These are phyloP conservation scores for Gloeopeniophorella convolvens DNA, from an alignment of 768 basidiomycete genomes.

Conservation along the genomic window DNA sequence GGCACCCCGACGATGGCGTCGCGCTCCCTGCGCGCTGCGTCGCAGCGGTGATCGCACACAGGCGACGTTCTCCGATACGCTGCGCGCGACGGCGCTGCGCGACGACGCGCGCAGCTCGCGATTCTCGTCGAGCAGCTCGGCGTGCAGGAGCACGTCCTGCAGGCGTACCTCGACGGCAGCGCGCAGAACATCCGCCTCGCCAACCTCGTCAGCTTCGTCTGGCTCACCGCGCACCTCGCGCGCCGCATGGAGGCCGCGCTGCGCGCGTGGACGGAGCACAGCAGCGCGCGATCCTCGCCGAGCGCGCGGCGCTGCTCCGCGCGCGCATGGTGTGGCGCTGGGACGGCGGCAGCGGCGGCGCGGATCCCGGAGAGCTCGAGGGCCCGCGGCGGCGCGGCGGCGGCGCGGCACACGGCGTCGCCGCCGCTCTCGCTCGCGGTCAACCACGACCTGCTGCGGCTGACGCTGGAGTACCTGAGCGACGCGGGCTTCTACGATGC, in stretches of 20 bases:
- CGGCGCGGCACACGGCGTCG: too few species aligned
- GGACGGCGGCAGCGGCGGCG: not conserved
- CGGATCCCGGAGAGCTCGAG: too few species aligned
- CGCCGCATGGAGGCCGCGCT: not conserved
- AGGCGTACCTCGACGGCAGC: too few species aligned
- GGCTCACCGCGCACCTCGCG: not conserved
- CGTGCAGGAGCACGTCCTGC: too few species aligned
- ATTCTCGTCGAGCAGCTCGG: too few species aligned
- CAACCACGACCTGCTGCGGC: not conserved
- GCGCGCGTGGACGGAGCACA: not conserved
- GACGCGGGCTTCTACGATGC: constrained; percentile 1
- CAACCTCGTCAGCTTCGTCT: not conserved
- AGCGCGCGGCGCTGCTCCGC: not conserved
- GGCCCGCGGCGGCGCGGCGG: too few species aligned
- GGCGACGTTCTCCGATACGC: too few species aligned
- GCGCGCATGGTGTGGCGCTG: not conserved
- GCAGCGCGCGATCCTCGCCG: not conserved
- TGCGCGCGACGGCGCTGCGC: too few species aligned
- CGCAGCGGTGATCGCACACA: not conserved
- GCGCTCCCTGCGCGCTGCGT: constrained; percentile 1
- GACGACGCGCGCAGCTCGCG: too few species aligned
- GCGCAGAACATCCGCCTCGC: not conserved
- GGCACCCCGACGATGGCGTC: not conserved
- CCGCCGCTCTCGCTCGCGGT: not conserved
- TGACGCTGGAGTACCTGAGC: constrained; percentile 3